These are phyloP conservation scores for Friedmanniomyces endolithicus DNA, from an alignment of 495 filamentous ascomycete species.

Conservation along the genomic window DNA sequence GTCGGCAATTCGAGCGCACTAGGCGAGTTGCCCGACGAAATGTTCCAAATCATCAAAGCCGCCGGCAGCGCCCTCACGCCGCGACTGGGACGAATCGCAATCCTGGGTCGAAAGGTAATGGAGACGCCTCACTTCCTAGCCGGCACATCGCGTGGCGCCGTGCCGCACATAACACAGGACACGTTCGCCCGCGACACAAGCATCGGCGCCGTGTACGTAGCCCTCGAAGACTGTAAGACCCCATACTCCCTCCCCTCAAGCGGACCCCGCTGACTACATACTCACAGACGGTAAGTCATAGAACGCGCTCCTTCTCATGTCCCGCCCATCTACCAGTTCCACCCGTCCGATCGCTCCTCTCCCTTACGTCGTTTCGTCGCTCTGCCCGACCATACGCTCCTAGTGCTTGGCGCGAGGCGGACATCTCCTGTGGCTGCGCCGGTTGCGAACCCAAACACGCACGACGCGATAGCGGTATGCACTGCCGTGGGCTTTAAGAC, in stretches of 20 bases:
- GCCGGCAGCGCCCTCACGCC: constrained; percentile 7
- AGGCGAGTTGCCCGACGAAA: constrained; percentile 21
- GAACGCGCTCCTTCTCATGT: constrained; percentile 48
- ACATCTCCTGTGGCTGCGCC: constrained; percentile 63
- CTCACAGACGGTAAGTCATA: constrained; percentile 50
- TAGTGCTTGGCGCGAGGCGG: constrained; percentile 69
- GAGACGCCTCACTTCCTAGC: constrained; percentile 73
- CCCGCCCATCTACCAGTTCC: constrained; percentile 40
- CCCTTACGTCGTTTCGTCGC: constrained; percentile 63
- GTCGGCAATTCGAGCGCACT: background rate
- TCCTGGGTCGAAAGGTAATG: constrained; percentile 47
- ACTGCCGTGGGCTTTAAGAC: constrained; percentile 73
- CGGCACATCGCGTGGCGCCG: constrained; percentile 63
- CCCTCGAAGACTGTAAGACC: constrained; percentile 82
- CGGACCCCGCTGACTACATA: constrained; percentile 17
- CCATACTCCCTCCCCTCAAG: background rate
- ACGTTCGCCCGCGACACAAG: constrained; percentile 52
- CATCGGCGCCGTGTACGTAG: constrained; percentile 60
- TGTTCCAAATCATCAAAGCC: constrained; percentile 32
- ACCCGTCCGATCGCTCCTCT: constrained; percentile 29
- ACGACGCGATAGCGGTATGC: constrained; percentile 57
- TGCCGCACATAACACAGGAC: constrained; percentile 85
- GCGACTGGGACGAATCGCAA: constrained; percentile 47
- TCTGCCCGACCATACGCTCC: constrained; percentile 40
- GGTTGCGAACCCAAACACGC: constrained; percentile 57